Percentiles rank a stretch among this genome's conserved stretches.
Evolutionary conservation across 768 basidiomycete species (phyloP).

Genomic region (Podaxis sp.): DNA sequence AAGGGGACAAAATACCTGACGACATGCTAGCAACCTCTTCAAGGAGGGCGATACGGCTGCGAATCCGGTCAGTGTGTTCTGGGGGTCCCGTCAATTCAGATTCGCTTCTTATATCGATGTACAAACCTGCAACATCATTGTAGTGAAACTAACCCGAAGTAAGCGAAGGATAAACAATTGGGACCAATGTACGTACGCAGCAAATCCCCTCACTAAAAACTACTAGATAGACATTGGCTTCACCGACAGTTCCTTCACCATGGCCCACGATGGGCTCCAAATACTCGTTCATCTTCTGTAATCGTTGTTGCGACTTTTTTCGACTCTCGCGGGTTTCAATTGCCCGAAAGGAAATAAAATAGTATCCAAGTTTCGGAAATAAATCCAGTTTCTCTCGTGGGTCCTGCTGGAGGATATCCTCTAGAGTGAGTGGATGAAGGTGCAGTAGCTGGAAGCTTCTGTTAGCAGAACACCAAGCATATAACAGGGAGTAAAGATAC

Average conservation of each 20-base stretch:
- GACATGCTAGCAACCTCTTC: conserved; percentile 67
- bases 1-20: conserved; percentile 48
- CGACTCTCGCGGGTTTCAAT: conserved; percentile 57
- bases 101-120: background rate
- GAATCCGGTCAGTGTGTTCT: conserved; percentile 79
- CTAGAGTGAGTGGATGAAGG: conserved; percentile 88
- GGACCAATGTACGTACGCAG: conserved; percentile 43
- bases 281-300: conserved; percentile 25
- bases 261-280: conserved; percentile 20
- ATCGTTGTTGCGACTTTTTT: conserved; percentile 34
- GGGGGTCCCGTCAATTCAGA: conserved; percentile 7
- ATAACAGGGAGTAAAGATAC: conserved; percentile 34
- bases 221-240: conserved; percentile 84
- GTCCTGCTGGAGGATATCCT: conserved; percentile 91
- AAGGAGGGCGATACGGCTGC: conserved; percentile 63
- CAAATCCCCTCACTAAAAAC: conserved; percentile 89
- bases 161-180: conserved; percentile 26
- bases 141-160: conserved; percentile 51
- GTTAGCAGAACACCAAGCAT: background rate
- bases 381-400: conserved; percentile 89
- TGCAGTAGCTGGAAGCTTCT: conserved; percentile 59
- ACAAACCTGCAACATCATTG: conserved; percentile 3
- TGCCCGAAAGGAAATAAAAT: conserved; percentile 85
- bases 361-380: conserved; percentile 87
- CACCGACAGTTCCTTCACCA: conserved; percentile 55